These are phyloP conservation scores for Aspergillus sp. DNA, from an alignment of 2,329 filamentous ascomycete species.

Conservation along the genomic window DNA sequence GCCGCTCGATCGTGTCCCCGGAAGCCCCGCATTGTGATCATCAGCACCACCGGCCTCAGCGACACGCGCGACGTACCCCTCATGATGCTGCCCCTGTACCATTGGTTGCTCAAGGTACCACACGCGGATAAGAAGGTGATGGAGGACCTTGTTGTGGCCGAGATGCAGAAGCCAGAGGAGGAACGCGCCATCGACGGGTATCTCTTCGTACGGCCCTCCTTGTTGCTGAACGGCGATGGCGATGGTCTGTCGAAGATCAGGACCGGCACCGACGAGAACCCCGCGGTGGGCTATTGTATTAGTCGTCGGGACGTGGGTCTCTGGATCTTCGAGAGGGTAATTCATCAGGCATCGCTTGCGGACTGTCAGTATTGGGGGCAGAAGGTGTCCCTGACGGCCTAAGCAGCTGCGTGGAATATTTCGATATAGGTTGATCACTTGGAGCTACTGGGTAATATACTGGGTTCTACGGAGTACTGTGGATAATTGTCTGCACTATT, in stretches of 20 bases:
- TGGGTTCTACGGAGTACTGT: too few species aligned
- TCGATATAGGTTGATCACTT: too few species aligned
- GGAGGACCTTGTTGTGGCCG: conserved; percentile 30
- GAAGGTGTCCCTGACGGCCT: neutral
- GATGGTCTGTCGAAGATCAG: conserved; percentile 15
- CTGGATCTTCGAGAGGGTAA: neutral
- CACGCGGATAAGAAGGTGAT: conserved; percentile 44
- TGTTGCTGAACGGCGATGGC: conserved; percentile 36
- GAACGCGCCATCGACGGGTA: conserved; percentile 17
- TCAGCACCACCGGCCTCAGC: conserved; percentile 39
- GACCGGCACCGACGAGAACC: neutral
- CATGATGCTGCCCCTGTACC: conserved; percentile 36
- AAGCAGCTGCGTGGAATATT: neutral
- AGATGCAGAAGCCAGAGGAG: conserved; percentile 21
- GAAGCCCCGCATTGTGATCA: conserved; percentile 32
- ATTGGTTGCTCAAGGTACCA: conserved; percentile 31
- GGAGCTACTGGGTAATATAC: too few species aligned
- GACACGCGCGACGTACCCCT: conserved; percentile 36
- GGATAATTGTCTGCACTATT: too few species aligned
- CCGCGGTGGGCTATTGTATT: neutral
- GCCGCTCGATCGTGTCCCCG: conserved; percentile 15
- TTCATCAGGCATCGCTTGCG: neutral
- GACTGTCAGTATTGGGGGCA: neutral
- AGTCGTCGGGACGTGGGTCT: neutral
- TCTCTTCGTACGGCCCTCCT: conserved; percentile 37